phyloP scores from a whole-genome alignment of 1,139 yeast species.

The Yamadazyma dendronema region DNA sequence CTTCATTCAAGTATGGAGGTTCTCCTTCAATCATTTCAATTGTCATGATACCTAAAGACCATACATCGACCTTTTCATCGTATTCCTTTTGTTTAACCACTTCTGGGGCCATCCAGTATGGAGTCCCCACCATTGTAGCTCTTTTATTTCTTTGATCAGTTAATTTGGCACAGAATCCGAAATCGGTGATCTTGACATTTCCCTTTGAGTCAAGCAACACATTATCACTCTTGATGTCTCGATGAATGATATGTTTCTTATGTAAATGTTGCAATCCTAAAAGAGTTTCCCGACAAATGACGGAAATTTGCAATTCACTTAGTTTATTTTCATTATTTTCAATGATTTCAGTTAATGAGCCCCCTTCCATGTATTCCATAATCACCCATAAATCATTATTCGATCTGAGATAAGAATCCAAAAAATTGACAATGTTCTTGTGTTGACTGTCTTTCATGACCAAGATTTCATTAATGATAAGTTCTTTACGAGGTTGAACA shows the following conservation, averaged over 20 bases:
- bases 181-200: constrained; percentile 92
- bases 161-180: constrained; percentile 95
- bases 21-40: constrained; percentile 98
- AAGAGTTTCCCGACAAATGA: constrained; percentile 87
- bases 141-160: constrained; percentile 91
- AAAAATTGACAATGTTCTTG: constrained; percentile 46
- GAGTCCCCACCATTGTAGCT: constrained; percentile 99
- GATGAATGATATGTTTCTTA: constrained; percentile 86
- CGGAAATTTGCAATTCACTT: constrained; percentile 78
- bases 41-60: constrained; percentile 98
- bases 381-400: constrained; percentile 74
- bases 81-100: constrained; percentile 95
- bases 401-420: constrained; percentile 45
- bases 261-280: constrained; percentile 91
- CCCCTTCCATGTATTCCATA: constrained; percentile 94
- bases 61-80: constrained; percentile 95
- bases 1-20: constrained; percentile 96
- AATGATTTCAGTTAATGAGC: constrained; percentile 79
- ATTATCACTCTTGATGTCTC: constrained; percentile 95
- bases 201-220: constrained; percentile 84
- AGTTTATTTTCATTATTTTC: constrained; percentile 69
- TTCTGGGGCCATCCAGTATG: constrained; percentile 99
- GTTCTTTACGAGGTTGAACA: constrained; percentile 91
- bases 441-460: constrained; percentile 52
- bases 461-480: constrained; percentile 61